These are phyloP conservation scores for Vigna hirtella DNA, from an alignment of 306 rosid genomes.

Conservation along the genomic window DNA sequence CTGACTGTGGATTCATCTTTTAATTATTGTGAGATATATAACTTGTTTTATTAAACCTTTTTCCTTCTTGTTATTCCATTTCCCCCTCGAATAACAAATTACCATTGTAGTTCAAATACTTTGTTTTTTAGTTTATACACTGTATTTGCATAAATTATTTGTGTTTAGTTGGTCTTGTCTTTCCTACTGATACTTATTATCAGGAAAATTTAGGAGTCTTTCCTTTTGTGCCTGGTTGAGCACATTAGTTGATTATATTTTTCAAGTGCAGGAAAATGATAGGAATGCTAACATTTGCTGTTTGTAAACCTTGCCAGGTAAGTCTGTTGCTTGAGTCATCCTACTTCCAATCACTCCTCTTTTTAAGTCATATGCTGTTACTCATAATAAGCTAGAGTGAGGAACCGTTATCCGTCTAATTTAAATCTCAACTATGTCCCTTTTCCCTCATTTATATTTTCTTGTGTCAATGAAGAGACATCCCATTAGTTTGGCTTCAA, in stretches of 20 bases:
- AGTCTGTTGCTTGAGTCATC: constrained; percentile 48
- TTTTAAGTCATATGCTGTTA: constrained; percentile 36
- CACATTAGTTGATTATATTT: constrained; percentile 46
- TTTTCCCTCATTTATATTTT: constrained; percentile 47
- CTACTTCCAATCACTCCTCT: constrained; percentile 39
- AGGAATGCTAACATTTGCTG: constrained; percentile 49
- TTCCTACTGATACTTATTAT: constrained; percentile 26
- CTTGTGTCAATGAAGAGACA: constrained; percentile 41
- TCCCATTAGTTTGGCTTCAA: constrained; percentile 41
- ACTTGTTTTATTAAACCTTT: background rate
- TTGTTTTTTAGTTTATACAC: background rate
- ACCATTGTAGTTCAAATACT: background rate
- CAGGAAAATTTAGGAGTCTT: constrained; percentile 34
- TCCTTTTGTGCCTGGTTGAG: constrained; percentile 29
- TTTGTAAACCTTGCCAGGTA: constrained; percentile 55
- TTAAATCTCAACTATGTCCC: constrained; percentile 36
- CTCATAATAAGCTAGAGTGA: constrained; percentile 30
- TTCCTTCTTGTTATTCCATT: background rate
- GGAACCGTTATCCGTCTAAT: constrained; percentile 38
- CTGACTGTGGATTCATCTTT: constrained; percentile 18
- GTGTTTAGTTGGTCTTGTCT: constrained; percentile 5
- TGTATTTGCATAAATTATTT: constrained; percentile 15
- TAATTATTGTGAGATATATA: constrained; percentile 26
- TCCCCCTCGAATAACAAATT: background rate
- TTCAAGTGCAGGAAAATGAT: constrained; percentile 54